These are phyloP conservation scores for Hortaea werneckii DNA, from an alignment of 2,329 filamentous ascomycete genomes.

Conservation along the genomic window DNA sequence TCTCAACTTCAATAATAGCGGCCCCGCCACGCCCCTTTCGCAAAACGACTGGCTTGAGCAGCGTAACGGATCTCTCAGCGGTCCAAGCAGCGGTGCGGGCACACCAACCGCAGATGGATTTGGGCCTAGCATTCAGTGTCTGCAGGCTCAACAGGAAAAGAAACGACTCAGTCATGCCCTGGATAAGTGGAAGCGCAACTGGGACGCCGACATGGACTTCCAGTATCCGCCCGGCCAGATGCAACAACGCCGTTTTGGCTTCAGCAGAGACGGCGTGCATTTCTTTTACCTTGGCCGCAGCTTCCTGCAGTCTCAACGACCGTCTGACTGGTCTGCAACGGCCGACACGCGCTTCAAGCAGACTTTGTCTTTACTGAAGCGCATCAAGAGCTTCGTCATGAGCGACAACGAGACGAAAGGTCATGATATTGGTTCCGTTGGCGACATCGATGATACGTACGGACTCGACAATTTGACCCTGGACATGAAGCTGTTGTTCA, in stretches of 20 bases:
- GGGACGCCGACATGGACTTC: slow-evolving; percentile 58
- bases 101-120: slow-evolving; percentile 32
- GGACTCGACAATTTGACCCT: slow-evolving; percentile 54
- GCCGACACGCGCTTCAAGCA: slow-evolving; percentile 50
- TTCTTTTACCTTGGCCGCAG: slow-evolving; percentile 64
- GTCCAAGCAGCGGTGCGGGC: slow-evolving; percentile 28
- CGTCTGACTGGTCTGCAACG: slow-evolving; percentile 42
- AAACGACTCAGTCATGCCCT: slow-evolving; percentile 44
- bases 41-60: slow-evolving; percentile 49
- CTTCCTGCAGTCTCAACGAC: slow-evolving; percentile 45
- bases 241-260: slow-evolving; percentile 53
- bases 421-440: slow-evolving; percentile 58
- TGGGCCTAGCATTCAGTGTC: slow-evolving; percentile 33
- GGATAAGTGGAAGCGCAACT: slow-evolving; percentile 61
- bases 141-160: slow-evolving; percentile 39
- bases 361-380: slow-evolving; percentile 51
- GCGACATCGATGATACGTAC: slow-evolving; percentile 58
- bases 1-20: slow-evolving; percentile 29
- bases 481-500: slow-evolving; percentile 63
- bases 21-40: slow-evolving; percentile 47
- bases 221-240: slow-evolving; percentile 52
- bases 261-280: slow-evolving; percentile 61
- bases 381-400: slow-evolving; percentile 50
- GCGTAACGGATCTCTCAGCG: slow-evolving; percentile 15
- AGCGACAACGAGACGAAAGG: slow-evolving; percentile 55